A percentile compares a stretch with the other conserved stretches of the same genome.
phyloP scores from a whole-genome alignment of 2,329 filamentous ascomycete species.

The Westerdykella ornata region DNA sequence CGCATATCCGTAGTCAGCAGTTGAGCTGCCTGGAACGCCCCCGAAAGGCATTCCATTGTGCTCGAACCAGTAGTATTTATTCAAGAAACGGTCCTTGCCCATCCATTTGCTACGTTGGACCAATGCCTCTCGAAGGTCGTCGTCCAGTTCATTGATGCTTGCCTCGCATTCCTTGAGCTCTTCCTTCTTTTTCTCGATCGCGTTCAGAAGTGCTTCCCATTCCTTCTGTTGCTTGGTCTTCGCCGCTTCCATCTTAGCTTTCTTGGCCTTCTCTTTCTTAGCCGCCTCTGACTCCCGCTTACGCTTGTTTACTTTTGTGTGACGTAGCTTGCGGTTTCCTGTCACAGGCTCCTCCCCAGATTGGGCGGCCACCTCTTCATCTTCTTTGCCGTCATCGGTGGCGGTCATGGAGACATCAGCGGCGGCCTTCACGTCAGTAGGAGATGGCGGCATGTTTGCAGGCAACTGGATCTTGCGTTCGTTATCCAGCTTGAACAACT shows the following conservation, averaged over 20 bases:
- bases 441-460: constrained; percentile 62
- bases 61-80: constrained; percentile 99
- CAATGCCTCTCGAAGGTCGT: constrained; percentile 88
- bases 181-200: constrained; percentile 81
- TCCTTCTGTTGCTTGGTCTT: constrained; percentile 71
- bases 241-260: constrained; percentile 52
- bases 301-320: constrained; percentile 62
- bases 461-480: constrained; percentile 66
- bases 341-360: constrained; percentile 46
- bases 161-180: constrained; percentile 75
- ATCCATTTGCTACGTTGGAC: constrained; percentile 84
- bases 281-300: constrained; percentile 62
- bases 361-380: constrained; percentile 64
- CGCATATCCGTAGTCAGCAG: constrained; percentile 77
- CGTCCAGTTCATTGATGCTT: constrained; percentile 77
- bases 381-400: constrained; percentile 59
- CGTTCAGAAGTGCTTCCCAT: constrained; percentile 78
- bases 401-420: constrained; percentile 58
- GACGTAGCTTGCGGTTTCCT: constrained; percentile 51
- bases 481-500: constrained; percentile 63
- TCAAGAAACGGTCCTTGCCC: constrained; percentile 95
- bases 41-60: constrained; percentile 96
- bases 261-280: constrained; percentile 62
- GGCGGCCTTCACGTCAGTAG: constrained; percentile 43
- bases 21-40: constrained; percentile 81